Percentiles rank a stretch among this genome's conserved stretches.
Conservation (phyloP, 148 eudicot genomes). For the Rhododendron simsii region DNA sequence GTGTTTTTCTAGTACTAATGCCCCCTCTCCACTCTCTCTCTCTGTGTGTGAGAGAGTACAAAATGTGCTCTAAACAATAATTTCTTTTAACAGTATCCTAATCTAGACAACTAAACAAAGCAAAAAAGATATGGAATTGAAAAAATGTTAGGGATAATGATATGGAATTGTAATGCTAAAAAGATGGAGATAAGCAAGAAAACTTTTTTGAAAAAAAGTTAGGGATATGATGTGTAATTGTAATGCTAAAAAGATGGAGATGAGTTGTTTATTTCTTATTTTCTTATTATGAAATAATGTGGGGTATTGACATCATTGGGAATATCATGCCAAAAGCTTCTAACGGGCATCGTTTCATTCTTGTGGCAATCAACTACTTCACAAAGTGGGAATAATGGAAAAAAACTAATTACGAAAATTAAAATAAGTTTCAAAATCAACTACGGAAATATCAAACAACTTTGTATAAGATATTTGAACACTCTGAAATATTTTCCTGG, state of each 20-base stretch:
- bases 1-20: not conserved
- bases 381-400: not conserved
- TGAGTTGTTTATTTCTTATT: not conserved
- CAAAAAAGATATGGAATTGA: not conserved
- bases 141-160: not conserved
- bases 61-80: not conserved
- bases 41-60: not conserved
- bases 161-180: not conserved
- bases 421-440: not conserved
- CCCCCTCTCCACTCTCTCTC: not conserved
- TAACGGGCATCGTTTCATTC: too few species aligned
- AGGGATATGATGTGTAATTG: not conserved
- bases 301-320: too few species aligned
- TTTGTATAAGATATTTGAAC: not conserved
- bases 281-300: not conserved
- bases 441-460: not conserved
- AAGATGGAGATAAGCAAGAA: not conserved
- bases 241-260: not conserved
- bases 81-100: not conserved
- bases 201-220: too few species aligned
- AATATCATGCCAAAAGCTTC: too few species aligned
- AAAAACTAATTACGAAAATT: too few species aligned
- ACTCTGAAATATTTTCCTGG: not conserved
- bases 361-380: too few species aligned
- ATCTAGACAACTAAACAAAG: not conserved